phyloP scores from a whole-genome alignment of 2,329 filamentous ascomycete genomes.

The Chalaropsis thielavioides region DNA sequence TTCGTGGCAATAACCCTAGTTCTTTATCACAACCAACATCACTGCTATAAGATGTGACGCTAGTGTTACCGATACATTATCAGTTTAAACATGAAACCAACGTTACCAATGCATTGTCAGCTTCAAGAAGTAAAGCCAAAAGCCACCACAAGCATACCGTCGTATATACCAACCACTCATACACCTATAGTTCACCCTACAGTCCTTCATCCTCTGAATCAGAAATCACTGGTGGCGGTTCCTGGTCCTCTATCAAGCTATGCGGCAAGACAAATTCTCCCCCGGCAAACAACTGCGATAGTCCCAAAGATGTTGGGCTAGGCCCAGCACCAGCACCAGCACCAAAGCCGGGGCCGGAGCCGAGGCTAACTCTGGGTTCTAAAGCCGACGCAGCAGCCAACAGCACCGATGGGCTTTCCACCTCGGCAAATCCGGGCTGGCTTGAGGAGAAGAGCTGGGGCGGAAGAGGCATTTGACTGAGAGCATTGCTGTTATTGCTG shows the following conservation, averaged over 20 bases:
- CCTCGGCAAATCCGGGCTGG: conserved; percentile 20
- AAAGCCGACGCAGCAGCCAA: not conserved
- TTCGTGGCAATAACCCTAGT: not conserved
- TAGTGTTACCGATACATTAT: too few species aligned
- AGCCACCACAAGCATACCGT: not conserved
- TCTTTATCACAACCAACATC: not conserved
- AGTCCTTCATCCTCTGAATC: conserved; percentile 26
- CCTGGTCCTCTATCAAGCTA: conserved; percentile 28
- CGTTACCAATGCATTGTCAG: too few species aligned
- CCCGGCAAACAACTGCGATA: conserved; percentile 36
- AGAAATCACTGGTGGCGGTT: conserved; percentile 25
- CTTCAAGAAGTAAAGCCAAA: too few species aligned
- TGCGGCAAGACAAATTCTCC: conserved; percentile 37
- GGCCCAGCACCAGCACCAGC: conserved; percentile 2
- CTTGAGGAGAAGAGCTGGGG: conserved; percentile 18
- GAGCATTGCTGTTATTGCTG: not conserved
- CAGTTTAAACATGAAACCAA: too few species aligned
- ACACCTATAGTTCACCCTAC: not conserved
- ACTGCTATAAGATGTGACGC: not conserved
- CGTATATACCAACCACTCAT: not conserved
- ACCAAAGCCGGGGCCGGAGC: conserved; percentile 19
- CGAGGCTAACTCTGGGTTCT: not conserved
- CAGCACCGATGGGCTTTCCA: conserved; percentile 20
- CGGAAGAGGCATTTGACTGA: conserved; percentile 7
- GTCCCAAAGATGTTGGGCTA: conserved; percentile 19